These are phyloP conservation scores for Lignosus rhinocerotis DNA, from an alignment of 1,284 basidiomycete species.

Conservation along the genomic window DNA sequence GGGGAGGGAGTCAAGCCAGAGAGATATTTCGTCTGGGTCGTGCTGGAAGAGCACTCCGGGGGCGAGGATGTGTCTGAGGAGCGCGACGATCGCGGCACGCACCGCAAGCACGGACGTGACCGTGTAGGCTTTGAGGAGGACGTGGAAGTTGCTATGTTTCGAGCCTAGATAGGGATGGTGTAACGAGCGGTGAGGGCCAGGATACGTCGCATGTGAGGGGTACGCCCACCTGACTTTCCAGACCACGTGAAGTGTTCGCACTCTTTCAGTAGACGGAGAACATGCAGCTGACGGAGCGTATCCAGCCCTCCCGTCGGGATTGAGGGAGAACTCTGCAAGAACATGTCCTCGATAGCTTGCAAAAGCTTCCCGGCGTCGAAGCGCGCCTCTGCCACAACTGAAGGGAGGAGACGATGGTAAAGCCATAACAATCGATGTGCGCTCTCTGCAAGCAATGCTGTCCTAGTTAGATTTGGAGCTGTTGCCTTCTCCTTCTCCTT, in stretches of 20 bases:
- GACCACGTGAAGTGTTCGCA: slow-evolving; percentile 80
- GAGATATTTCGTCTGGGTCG: slow-evolving; percentile 66
- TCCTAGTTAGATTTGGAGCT: slow-evolving; percentile 38
- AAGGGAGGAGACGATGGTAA: slow-evolving; percentile 79
- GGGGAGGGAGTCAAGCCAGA: slow-evolving; percentile 75
- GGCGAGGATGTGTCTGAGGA: slow-evolving; percentile 65
- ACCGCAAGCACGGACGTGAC: slow-evolving; percentile 52
- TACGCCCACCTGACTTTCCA: slow-evolving; percentile 63
- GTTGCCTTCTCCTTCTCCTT: slow-evolving; percentile 28
- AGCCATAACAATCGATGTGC: slow-evolving; percentile 81
- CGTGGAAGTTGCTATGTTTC: slow-evolving; percentile 58
- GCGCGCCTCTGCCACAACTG: slow-evolving; percentile 72
- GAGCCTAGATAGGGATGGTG: slow-evolving; percentile 32
- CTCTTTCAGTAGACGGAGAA: slow-evolving; percentile 69
- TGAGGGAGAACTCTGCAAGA: slow-evolving; percentile 2
- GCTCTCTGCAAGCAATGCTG: slow-evolving; percentile 72
- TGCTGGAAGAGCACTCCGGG: slow-evolving; percentile 83
- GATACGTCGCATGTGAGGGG: slow-evolving; percentile 19
- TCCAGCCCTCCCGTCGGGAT: slow-evolving; percentile 46
- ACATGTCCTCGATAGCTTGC: slow-evolving; percentile 44
- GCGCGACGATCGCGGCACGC: slow-evolving; percentile 51
- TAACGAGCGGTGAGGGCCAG: neutral
- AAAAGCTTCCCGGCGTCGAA: slow-evolving; percentile 88
- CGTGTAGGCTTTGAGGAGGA: slow-evolving; percentile 68
- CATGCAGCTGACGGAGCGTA: slow-evolving; percentile 73